These are phyloP conservation scores for Paratrimastix pyriformis DNA, from an alignment of 78 protist species.

Conservation along the genomic window DNA sequence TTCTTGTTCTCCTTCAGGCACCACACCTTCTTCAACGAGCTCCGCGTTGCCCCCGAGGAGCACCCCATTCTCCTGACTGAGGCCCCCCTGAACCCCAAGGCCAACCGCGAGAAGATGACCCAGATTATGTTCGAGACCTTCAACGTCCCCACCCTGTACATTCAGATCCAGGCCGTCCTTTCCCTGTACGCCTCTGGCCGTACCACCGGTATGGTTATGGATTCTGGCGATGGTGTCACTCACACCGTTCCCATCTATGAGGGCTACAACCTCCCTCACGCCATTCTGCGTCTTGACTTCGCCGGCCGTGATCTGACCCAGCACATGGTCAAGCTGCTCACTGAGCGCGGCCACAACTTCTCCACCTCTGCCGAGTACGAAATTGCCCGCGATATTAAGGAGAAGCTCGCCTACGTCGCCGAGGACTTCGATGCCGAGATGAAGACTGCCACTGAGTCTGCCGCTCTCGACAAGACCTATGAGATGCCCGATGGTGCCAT, in stretches of 20 bases:
- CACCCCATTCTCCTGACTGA: slow-evolving; percentile 79
- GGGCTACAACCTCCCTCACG: slow-evolving; percentile 3
- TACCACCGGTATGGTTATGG: slow-evolving; percentile 36
- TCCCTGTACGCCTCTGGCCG: slow-evolving; percentile 51
- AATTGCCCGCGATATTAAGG: slow-evolving; percentile 47
- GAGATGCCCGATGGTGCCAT: slow-evolving; percentile 64
- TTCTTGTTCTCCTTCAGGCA: too few relatives aligned
- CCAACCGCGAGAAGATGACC: slow-evolving; percentile 79
- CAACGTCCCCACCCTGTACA: slow-evolving; percentile 71
- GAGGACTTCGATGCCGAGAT: slow-evolving; percentile 28
- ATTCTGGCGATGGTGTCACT: slow-evolving; percentile 42
- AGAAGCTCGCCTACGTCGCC: slow-evolving; percentile 43
- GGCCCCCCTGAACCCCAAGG: slow-evolving; percentile 79
- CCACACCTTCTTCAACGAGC: slow-evolving; percentile 67
- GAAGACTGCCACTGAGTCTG: not conserved
- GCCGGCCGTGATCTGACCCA: slow-evolving; percentile 75
- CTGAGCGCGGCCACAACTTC: slow-evolving; percentile 40
- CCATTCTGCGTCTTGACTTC: slow-evolving; percentile 6
- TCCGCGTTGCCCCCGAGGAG: slow-evolving; percentile 47
- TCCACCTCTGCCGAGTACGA: slow-evolving; percentile 27
- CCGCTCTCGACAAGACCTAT: slow-evolving; percentile 25
- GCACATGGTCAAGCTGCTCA: slow-evolving; percentile 60
- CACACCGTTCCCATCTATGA: slow-evolving; percentile 41
- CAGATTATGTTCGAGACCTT: slow-evolving; percentile 85
- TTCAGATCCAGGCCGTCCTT: slow-evolving; percentile 81